Evolutionary conservation across 2,329 filamentous ascomycete genomes (phyloP).

Genomic region (Botryotinia narcissicola): DNA sequence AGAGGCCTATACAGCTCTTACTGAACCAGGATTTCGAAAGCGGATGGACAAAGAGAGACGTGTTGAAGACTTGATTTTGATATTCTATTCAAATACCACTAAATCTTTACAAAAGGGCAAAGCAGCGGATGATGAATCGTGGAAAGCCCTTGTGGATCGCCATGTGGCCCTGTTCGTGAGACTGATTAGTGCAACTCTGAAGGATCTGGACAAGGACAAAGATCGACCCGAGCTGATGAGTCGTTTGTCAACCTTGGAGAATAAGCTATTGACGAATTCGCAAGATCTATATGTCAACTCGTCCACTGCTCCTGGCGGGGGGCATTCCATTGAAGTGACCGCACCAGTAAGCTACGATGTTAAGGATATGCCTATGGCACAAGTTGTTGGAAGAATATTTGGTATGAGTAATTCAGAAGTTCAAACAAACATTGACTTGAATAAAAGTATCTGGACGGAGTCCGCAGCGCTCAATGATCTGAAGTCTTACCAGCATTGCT

Average conservation of each 20-base stretch:
- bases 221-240: slow-evolving; percentile 81
- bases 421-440: slow-evolving; percentile 81
- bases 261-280: slow-evolving; percentile 89
- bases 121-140: slow-evolving; percentile 75
- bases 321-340: slow-evolving; percentile 72
- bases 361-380: slow-evolving; percentile 94
- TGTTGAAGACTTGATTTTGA: slow-evolving; percentile 87
- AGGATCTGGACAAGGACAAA: slow-evolving; percentile 79
- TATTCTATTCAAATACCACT: slow-evolving; percentile 93
- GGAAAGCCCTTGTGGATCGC: slow-evolving; percentile 88
- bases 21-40: slow-evolving; percentile 82
- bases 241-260: slow-evolving; percentile 79
- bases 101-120: slow-evolving; percentile 83
- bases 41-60: slow-evolving; percentile 91
- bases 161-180: slow-evolving; percentile 94
- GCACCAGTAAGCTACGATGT: slow-evolving; percentile 86
- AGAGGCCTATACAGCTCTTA: slow-evolving; percentile 90
- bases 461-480: slow-evolving; percentile 86
- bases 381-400: slow-evolving; percentile 83
- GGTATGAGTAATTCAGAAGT: slow-evolving; percentile 74
- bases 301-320: slow-evolving; percentile 54
- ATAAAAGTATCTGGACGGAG: slow-evolving; percentile 83
- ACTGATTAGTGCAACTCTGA: slow-evolving; percentile 74
- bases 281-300: slow-evolving; percentile 74
- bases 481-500: slow-evolving; percentile 86